These are phyloP conservation scores for Solanum infundibuliforme DNA, from an alignment of 257 asterid species.

Conservation along the genomic window DNA sequence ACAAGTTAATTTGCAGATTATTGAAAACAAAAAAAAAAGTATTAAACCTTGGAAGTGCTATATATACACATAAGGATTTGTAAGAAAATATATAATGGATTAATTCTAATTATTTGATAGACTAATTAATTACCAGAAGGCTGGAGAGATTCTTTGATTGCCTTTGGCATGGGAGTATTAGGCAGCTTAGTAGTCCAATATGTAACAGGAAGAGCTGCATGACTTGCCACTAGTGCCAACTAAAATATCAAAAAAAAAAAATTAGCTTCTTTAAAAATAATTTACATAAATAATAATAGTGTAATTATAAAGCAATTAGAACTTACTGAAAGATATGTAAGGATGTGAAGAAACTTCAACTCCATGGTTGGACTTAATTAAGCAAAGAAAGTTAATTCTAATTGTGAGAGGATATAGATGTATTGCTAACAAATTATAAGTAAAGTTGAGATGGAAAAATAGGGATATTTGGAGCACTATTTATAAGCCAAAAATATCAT, in stretches of 20 bases:
- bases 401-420: background rate
- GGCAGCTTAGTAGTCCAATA: slow-evolving; percentile 74
- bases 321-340: slow-evolving; percentile 64
- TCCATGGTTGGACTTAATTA: slow-evolving; percentile 24
- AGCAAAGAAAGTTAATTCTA: background rate
- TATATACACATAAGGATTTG: background rate
- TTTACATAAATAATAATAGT: background rate
- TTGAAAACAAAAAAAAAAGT: background rate
- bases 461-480: background rate
- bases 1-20: background rate
- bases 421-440: background rate
- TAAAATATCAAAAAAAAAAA: background rate
- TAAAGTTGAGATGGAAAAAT: background rate
- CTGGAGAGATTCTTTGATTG: slow-evolving; percentile 44
- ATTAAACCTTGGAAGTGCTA: background rate
- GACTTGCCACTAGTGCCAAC: slow-evolving; percentile 49
- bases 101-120: background rate
- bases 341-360: slow-evolving; percentile 30
- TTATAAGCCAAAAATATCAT: background rate
- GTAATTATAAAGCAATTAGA: background rate
- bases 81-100: background rate
- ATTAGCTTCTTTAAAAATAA: background rate
- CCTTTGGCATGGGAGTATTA: slow-evolving; percentile 61
- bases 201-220: slow-evolving; percentile 37
- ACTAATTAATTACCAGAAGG: slow-evolving; percentile 11